Evolutionary conservation across 1,284 basidiomycete species (phyloP), one percentile per base, ranked within the genome.

Genomic region (Ustilago xerochloae): DNA sequence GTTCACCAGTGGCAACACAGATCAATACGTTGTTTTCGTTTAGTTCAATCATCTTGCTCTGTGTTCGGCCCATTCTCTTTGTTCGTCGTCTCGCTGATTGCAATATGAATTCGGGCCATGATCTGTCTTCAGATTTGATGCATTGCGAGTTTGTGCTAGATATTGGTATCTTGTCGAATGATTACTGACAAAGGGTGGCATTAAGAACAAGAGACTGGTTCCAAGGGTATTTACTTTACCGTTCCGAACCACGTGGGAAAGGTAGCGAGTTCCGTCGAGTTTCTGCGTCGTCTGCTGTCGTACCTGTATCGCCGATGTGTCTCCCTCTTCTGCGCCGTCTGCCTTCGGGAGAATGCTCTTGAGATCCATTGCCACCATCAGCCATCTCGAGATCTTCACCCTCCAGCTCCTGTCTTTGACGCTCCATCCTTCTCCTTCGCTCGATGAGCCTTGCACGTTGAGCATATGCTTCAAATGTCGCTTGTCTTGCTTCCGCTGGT

Each of bases 401-500:
- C 6, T 52, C 51, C 1, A 43, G 26, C 2, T 12, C 46, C 13
- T 51, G 48, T 32, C 51, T 52, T 28, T 59, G 60, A 1, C 41
- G 15, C 24, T 69, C 62, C 29, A 59, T 32, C 45, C 69, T 57
- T 12, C 59, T 55, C 8, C 63, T 58, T 15, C 69, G 52, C 35
- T 66, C 63, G 10, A 71, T 20, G 24, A 66, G 5, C 29, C 69
- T 61, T 6, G 69, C 63, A 22, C 69, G 54, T 28, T 63, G 57
- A 4, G 70, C 70, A 13, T 74, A 74, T 6, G 70, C 70, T 29
- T 74, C 70, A 29, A 74, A 74, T 12, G 65, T 74, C 2, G 70
- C 70, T 24, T 63, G 70, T 24, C 70, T 46, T 2, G 64, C 61
- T 36, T 73, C 64, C 7, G 64, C 60, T 16, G 70, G 70, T 0